A percentile compares a stretch with the other conserved stretches of the same genome.
These are phyloP conservation scores for Collybiopsis confluens DNA, from an alignment of 768 basidiomycete genomes.

Conservation along the genomic window DNA sequence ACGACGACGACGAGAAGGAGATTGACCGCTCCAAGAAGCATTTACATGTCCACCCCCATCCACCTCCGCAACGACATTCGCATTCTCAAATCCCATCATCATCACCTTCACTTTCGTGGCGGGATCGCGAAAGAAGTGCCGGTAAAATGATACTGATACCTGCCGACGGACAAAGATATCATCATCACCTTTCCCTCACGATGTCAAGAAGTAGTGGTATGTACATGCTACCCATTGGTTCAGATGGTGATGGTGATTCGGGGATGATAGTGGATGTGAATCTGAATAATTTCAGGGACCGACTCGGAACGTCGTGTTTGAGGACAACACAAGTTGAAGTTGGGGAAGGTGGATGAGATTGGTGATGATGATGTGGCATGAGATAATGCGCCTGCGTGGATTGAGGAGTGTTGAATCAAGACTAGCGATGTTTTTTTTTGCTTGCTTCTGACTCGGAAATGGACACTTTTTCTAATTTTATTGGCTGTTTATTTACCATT, in stretches of 20 bases:
- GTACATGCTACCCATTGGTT: neutral
- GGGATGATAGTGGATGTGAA: neutral
- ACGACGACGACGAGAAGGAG: no score
- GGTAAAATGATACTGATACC: neutral
- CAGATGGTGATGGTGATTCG: neutral
- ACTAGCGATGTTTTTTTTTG: no score
- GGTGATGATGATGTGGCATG: no score
- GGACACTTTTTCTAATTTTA: no score
- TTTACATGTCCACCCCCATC: no score
- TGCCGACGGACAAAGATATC: neutral
- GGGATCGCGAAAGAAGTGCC: neutral
- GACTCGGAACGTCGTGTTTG: slow-evolving; percentile 5
- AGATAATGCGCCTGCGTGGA: no score
- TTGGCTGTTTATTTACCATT: no score
- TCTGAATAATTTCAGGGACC: slow-evolving; percentile 2
- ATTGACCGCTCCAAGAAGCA: no score
- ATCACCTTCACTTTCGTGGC: neutral
- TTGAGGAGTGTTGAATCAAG: no score
- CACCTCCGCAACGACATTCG: neutral
- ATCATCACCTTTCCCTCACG: neutral
- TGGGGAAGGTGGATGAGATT: slow-evolving; percentile 1
- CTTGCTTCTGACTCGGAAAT: no score
- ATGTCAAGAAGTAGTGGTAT: neutral
- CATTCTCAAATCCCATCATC: no score
- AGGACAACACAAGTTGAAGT: slow-evolving; percentile 8